phyloP scores from a whole-genome alignment of 208 protist species.

The Phytomonas sp. region DNA sequence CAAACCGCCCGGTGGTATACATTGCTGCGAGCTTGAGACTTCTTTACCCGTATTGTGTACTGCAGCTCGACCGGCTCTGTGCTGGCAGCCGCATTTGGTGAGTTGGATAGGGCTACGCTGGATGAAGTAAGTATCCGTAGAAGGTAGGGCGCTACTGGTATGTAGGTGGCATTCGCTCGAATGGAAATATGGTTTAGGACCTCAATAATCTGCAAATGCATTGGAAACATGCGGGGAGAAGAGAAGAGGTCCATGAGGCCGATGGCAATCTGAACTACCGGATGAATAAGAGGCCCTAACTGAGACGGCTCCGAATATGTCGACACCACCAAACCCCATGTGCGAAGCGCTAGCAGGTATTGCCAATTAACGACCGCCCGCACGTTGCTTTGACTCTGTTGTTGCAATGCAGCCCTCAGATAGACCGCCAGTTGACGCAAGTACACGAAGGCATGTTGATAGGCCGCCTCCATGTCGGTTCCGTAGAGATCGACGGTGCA shows the following conservation, averaged over 20 bases:
- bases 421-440: constrained; percentile 96
- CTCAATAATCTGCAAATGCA: constrained; percentile 91
- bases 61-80: constrained; percentile 58
- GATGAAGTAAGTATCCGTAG: constrained; percentile 89
- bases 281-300: constrained; percentile 88
- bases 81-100: constrained; percentile 18
- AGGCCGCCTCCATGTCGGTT: constrained; percentile 88
- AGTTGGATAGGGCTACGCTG: constrained; percentile 52
- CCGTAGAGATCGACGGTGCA: constrained; percentile 94
- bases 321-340: constrained; percentile 90
- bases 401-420: constrained; percentile 89
- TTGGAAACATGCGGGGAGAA: constrained; percentile 91
- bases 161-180: constrained; percentile 83
- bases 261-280: constrained; percentile 89
- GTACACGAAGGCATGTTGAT: constrained; percentile 96
- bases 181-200: constrained; percentile 88
- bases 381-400: constrained; percentile 86
- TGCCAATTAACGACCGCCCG: constrained; percentile 96
- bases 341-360: constrained; percentile 90
- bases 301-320: constrained; percentile 75
- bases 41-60: constrained; percentile 89
- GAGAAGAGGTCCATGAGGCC: constrained; percentile 87
- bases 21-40: constrained; percentile 63
- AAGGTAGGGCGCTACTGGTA: constrained; percentile 89
- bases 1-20: constrained; percentile 71